Evolutionary conservation across 257 asterid species (phyloP).

Genomic region (Przewalskia tangutica): DNA sequence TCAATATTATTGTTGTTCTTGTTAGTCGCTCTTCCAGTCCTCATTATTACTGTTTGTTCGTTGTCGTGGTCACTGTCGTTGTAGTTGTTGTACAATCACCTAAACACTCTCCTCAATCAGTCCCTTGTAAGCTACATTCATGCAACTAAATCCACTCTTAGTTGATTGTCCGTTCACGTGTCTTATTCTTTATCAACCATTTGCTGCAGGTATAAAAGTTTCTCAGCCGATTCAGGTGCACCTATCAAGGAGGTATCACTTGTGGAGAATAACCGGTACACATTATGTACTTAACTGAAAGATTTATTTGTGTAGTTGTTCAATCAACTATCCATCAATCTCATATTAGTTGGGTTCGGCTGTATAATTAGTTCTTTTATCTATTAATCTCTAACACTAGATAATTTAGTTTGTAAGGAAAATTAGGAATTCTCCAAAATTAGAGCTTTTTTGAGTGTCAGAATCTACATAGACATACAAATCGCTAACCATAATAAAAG

Average conservation of each 20-base stretch:
- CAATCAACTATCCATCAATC: neutral
- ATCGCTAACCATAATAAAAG: neutral
- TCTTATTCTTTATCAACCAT: neutral
- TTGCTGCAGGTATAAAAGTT: conserved; percentile 22
- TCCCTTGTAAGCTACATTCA: neutral
- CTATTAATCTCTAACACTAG: neutral
- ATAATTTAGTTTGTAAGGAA: neutral
- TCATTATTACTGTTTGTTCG: neutral
- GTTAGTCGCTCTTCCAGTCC: neutral
- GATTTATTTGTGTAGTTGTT: neutral
- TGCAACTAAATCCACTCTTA: neutral
- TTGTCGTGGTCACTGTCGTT: neutral
- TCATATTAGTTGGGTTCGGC: neutral
- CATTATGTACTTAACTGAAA: neutral
- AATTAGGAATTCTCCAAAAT: neutral
- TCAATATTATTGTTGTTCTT: neutral
- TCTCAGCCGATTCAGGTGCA: conserved; percentile 29
- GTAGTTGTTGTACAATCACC: neutral
- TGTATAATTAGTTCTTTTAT: neutral
- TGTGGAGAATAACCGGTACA: conserved; percentile 24
- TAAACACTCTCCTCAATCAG: neutral
- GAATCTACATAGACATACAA: neutral
- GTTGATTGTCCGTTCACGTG: neutral
- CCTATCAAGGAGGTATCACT: conserved; percentile 12
- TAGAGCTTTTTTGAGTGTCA: neutral